phyloP scores from a whole-genome alignment of 2,329 filamentous ascomycete genomes.

The Trichoderma sp. region DNA sequence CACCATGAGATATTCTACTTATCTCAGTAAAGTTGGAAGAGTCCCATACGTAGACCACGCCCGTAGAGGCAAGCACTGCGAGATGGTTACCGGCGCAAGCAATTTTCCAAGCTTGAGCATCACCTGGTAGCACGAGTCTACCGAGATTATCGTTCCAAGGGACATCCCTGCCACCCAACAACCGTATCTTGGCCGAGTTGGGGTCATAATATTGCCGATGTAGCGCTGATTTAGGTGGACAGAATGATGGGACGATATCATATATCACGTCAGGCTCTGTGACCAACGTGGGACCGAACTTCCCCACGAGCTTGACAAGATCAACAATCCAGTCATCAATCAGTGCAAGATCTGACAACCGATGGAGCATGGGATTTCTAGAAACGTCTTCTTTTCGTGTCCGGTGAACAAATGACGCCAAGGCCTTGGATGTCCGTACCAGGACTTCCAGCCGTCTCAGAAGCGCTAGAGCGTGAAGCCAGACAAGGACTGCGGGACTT shows the following conservation, averaged over 20 bases:
- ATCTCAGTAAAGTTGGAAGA: neutral
- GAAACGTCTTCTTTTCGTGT: too few relatives aligned
- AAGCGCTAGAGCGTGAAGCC: neutral
- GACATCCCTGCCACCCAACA: neutral
- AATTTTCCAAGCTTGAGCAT: neutral
- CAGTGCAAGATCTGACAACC: neutral
- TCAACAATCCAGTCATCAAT: neutral
- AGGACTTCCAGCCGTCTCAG: neutral
- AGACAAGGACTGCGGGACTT: neutral
- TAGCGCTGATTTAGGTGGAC: neutral
- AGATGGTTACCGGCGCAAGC: neutral
- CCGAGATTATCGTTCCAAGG: neutral
- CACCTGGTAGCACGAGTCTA: neutral
- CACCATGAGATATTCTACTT: neutral
- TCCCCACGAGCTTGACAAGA: neutral
- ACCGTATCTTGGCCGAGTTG: neutral
- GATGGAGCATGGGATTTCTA: neutral
- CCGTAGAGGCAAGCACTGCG: neutral
- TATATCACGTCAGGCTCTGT: neutral
- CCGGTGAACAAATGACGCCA: neutral
- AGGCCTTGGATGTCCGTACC: neutral
- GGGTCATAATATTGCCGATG: neutral
- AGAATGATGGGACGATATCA: neutral
- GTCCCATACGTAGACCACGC: neutral
- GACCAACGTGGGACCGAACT: neutral